These are phyloP conservation scores for Ascochyta lentis DNA, from an alignment of 2,329 filamentous ascomycete species.

Conservation along the genomic window DNA sequence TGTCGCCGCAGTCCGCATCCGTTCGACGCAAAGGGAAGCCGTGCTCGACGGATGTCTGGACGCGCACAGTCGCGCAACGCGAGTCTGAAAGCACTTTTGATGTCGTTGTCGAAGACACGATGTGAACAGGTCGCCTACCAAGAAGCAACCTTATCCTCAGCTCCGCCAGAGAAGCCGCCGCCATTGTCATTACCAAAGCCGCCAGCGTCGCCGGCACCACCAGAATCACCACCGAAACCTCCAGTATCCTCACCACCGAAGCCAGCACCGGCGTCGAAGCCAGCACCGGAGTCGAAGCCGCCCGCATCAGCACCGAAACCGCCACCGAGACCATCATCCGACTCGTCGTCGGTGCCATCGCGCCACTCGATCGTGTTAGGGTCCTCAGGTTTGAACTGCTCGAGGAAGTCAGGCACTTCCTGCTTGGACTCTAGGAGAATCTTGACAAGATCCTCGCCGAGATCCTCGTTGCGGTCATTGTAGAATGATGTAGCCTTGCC, in stretches of 20 bases:
- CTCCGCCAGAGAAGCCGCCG: constrained; percentile 27
- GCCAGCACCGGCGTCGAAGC: constrained; percentile 17
- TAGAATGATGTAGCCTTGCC: constrained; percentile 91
- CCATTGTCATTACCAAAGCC: constrained; percentile 14
- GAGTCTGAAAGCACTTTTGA: constrained; percentile 1
- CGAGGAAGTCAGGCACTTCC: constrained; percentile 80
- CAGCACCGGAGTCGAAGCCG: constrained; percentile 15
- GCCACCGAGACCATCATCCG: constrained; percentile 31
- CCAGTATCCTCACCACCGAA: constrained; percentile 17
- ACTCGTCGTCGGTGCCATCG: constrained; percentile 56
- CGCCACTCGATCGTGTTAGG: constrained; percentile 58
- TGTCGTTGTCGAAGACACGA: neutral
- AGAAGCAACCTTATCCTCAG: constrained; percentile 32
- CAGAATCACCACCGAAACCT: constrained; percentile 21
- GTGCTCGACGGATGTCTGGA: neutral
- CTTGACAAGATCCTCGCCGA: constrained; percentile 78
- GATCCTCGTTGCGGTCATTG: constrained; percentile 74
- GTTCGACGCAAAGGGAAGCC: neutral
- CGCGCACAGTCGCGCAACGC: neutral
- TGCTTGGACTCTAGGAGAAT: constrained; percentile 82
- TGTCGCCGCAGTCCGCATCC: neutral
- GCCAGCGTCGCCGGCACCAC: constrained; percentile 8
- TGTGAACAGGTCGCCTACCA: constrained; percentile 30
- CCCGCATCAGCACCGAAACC: constrained; percentile 22
- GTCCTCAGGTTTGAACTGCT: constrained; percentile 67